Evolutionary conservation across 1,284 basidiomycete species (phyloP), one percentile per base, ranked within the genome.

Genomic region (Volvariella volvacea): DNA sequence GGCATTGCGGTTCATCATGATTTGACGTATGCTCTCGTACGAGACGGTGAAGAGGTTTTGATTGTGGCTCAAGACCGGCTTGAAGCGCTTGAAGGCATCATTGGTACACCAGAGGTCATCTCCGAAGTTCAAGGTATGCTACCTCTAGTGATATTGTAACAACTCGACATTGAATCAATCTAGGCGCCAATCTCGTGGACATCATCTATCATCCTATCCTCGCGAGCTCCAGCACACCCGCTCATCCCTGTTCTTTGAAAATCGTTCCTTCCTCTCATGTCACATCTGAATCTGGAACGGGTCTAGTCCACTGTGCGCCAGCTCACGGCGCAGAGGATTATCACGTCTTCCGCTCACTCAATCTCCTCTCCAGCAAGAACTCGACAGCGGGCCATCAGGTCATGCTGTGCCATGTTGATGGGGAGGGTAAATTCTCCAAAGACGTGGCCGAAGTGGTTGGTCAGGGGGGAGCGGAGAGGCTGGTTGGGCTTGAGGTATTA

Each of bases 321-420:
- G 93, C 92, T 0, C 96, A 99, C 54, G 95, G 95, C 22, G 76
- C 80, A 10, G 95, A 99, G 52, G 96, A 99, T 62, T 98, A 97
- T 58, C 71, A 76, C 17, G 73, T 79, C 2, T 91, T 89, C 65
- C 74, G 72, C 44, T 50, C 65, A 21, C 62, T 74, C 2, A 72
- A 67, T 16, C 65, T 80, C 8, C 58, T 80, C 12, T 59, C 66
- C 4, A 56, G 54, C 22, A 59, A 66, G 4, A 12, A 28, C 25
- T 12, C 25, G 12, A 6, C 25, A 28, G 12, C 6, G 12, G 25
- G 12, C 25, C 6, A 12, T 28, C 53, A 64, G 2, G 64, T 64
- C 19, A 66, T 84, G 48, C 40, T 81, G 7, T 93, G 88, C 52
- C 90, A 94, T 42, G 88, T 99, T 17, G 86, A 95, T 43, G 74